phyloP scores from a whole-genome alignment of 2,329 filamentous ascomycete species.

The Fusarium pininemorale region DNA sequence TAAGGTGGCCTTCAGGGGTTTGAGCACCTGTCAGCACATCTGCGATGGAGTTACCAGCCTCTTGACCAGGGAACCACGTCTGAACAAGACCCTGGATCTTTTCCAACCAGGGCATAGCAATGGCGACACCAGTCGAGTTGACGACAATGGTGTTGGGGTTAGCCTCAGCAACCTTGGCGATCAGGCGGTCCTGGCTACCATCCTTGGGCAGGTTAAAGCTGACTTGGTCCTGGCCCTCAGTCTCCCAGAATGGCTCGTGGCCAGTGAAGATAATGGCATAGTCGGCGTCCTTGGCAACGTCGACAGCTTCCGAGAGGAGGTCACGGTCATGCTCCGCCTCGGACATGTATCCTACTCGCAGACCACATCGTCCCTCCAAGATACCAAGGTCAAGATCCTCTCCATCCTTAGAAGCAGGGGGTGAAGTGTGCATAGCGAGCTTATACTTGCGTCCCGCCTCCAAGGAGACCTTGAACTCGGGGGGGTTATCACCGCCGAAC shows the following conservation, averaged over 20 bases:
- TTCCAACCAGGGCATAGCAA: conserved; percentile 66
- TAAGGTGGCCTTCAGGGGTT: conserved; percentile 72
- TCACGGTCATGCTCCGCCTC: conserved; percentile 48
- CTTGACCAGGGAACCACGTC: conserved; percentile 76
- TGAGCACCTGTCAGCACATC: conserved; percentile 72
- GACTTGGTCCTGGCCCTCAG: conserved; percentile 73
- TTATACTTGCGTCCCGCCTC: conserved; percentile 46
- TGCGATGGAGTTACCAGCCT: conserved; percentile 73
- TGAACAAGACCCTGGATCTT: conserved; percentile 68
- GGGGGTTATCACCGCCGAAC: conserved; percentile 43
- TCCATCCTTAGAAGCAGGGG: conserved; percentile 35
- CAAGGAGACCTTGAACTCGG: conserved; percentile 44
- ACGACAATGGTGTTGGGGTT: conserved; percentile 70
- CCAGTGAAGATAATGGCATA: conserved; percentile 66
- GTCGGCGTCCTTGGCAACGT: conserved; percentile 66
- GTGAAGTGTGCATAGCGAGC: conserved; percentile 43
- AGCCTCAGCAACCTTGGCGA: conserved; percentile 62
- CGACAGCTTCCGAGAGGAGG: conserved; percentile 59
- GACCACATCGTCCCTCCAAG: conserved; percentile 45
- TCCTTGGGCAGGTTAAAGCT: conserved; percentile 73
- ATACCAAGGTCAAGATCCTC: conserved; percentile 46
- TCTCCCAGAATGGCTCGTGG: conserved; percentile 60
- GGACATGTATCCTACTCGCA: conserved; percentile 47
- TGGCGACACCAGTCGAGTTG: conserved; percentile 71
- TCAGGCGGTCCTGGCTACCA: conserved; percentile 68